Evolutionary conservation across 495 filamentous ascomycete genomes (phyloP).

Genomic region (Daldinia grandis): DNA sequence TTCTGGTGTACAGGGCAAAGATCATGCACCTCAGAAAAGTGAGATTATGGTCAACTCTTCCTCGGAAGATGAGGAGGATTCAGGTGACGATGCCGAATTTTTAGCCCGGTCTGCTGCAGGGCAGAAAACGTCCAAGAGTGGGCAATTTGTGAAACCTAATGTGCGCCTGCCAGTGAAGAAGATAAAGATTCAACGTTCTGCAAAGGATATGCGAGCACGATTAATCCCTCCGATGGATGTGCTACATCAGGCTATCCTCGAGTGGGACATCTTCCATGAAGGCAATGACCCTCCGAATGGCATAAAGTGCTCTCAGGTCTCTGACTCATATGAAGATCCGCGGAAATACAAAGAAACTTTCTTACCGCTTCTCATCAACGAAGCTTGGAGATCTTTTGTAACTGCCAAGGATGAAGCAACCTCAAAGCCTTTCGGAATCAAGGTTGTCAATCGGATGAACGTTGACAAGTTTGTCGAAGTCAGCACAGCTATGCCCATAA

Average conservation of each 20-base stretch:
- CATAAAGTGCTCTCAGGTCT: slow-evolving; percentile 75
- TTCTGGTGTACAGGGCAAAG: slow-evolving; percentile 78
- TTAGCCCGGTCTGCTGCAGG: slow-evolving; percentile 53
- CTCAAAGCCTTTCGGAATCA: slow-evolving; percentile 81
- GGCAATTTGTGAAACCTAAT: slow-evolving; percentile 61
- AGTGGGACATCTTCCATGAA: slow-evolving; percentile 91
- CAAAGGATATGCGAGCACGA: slow-evolving; percentile 92
- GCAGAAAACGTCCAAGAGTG: slow-evolving; percentile 48
- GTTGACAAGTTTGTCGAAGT: slow-evolving; percentile 95
- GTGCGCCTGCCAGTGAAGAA: slow-evolving; percentile 80
- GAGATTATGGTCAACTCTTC: slow-evolving; percentile 93
- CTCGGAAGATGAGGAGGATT: slow-evolving; percentile 73
- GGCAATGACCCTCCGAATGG: slow-evolving; percentile 83
- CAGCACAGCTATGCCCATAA: slow-evolving; percentile 76
- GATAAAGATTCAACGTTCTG: slow-evolving; percentile 74
- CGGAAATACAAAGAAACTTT: slow-evolving; percentile 87
- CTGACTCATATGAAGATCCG: slow-evolving; percentile 77
- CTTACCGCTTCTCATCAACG: slow-evolving; percentile 86
- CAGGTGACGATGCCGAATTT: slow-evolving; percentile 64
- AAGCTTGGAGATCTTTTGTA: slow-evolving; percentile 95
- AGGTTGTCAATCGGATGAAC: slow-evolving; percentile 81
- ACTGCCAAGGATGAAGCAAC: slow-evolving; percentile 85
- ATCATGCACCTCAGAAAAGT: slow-evolving; percentile 72
- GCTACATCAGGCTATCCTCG: slow-evolving; percentile 83
- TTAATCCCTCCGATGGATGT: slow-evolving; percentile 86